A percentile compares a stretch with the other conserved stretches of the same genome.
These are phyloP conservation scores for Mycena pura DNA, from an alignment of 768 basidiomycete genomes.

Conservation along the genomic window DNA sequence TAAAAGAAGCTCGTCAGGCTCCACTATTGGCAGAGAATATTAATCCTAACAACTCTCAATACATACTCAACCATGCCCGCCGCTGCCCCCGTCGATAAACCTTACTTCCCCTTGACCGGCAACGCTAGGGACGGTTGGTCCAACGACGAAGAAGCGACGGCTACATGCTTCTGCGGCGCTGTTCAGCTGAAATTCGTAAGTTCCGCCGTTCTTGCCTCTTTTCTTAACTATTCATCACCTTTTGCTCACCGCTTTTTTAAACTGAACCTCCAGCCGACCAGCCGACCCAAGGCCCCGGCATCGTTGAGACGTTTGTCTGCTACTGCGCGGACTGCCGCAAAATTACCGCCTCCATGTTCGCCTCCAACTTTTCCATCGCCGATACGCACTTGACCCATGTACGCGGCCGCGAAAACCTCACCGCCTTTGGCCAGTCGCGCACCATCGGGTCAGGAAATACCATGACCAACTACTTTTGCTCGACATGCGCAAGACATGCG, in stretches of 20 bases:
- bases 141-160: slow-evolving; percentile 17
- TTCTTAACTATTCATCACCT: background rate
- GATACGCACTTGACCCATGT: slow-evolving; percentile 3
- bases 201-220: background rate
- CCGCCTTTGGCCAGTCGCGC: background rate
- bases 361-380: slow-evolving; percentile 1
- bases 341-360: slow-evolving; percentile 10
- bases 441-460: slow-evolving; percentile 5
- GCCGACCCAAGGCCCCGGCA: slow-evolving; percentile 7
- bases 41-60: too few relatives aligned
- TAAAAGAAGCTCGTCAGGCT: too few relatives aligned
- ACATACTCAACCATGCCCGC: too few relatives aligned
- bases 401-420: slow-evolving; percentile 13
- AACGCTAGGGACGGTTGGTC: slow-evolving; percentile 18
- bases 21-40: too few relatives aligned
- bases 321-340: slow-evolving; percentile 18
- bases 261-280: too few relatives aligned
- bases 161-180: slow-evolving; percentile 19
- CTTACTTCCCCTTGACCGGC: slow-evolving; percentile 6
- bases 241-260: background rate
- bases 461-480: slow-evolving; percentile 16
- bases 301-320: slow-evolving; percentile 7
- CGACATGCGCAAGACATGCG: slow-evolving; percentile 15
- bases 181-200: slow-evolving; percentile 15
- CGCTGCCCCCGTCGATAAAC: background rate